A percentile compares a stretch with the other conserved stretches of the same genome.
Evolutionary conservation across 495 filamentous ascomycete genomes (phyloP).

Genomic region (Astrothelium subdiscretum): DNA sequence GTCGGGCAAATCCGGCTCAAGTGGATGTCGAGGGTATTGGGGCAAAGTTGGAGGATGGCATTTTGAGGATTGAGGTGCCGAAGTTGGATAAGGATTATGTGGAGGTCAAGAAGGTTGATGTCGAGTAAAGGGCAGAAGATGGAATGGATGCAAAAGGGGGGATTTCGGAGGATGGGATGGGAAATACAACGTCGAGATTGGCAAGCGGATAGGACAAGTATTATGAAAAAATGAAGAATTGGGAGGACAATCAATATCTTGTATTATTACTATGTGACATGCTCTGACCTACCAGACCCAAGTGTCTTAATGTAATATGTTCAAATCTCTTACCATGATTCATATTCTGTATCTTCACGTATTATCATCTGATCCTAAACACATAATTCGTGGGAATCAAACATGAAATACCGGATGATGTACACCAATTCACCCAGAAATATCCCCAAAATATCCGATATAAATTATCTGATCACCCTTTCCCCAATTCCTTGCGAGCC

Average conservation of each 20-base stretch:
- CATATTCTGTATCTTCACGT: neutral
- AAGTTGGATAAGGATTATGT: slow-evolving; percentile 52
- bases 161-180: neutral
- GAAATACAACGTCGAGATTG: too few species aligned
- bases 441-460: too few species aligned
- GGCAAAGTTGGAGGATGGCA: slow-evolving; percentile 57
- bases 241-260: neutral
- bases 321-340: neutral
- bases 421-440: too few species aligned
- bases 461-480: too few species aligned
- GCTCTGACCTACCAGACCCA: neutral
- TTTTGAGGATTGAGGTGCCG: slow-evolving; percentile 50
- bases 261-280: neutral
- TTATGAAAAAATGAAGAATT: neutral
- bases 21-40: slow-evolving; percentile 54
- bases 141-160: neutral
- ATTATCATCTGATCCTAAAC: too few species aligned
- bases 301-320: neutral
- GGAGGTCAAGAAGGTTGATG: slow-evolving; percentile 49
- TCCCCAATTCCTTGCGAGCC: neutral
- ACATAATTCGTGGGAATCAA: too few species aligned
- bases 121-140: slow-evolving; percentile 29
- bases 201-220: neutral
- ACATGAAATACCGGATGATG: too few species aligned
- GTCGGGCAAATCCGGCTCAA: slow-evolving; percentile 42